These are phyloP conservation scores for Yamadazyma spencermartinsiae DNA, from an alignment of 1,139 yeast genomes.

Conservation along the genomic window DNA sequence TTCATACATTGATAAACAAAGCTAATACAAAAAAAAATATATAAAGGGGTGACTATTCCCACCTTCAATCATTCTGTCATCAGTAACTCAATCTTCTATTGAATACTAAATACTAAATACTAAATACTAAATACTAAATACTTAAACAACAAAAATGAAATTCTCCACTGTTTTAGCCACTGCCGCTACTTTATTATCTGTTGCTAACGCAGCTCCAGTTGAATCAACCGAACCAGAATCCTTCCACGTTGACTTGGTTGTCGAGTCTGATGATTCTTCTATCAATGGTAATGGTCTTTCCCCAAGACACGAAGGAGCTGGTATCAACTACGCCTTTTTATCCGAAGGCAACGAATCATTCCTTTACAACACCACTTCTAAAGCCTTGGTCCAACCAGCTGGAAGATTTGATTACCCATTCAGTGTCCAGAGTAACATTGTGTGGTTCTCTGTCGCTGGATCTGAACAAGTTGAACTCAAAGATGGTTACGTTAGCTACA, in stretches of 20 bases:
- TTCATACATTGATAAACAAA: background rate
- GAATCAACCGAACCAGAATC: background rate
- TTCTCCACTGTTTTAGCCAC: slow-evolving; percentile 17
- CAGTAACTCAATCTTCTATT: slow-evolving; percentile 2
- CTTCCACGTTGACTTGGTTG: slow-evolving; percentile 15
- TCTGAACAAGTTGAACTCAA: slow-evolving; percentile 16
- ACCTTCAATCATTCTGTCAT: background rate
- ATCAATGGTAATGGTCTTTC: slow-evolving; percentile 30
- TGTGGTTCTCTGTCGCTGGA: slow-evolving; percentile 19
- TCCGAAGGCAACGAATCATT: slow-evolving; percentile 19
- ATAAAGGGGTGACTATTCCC: too few species aligned
- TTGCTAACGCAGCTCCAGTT: slow-evolving; percentile 22
- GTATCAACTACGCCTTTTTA: slow-evolving; percentile 46
- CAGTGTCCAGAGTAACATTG: slow-evolving; percentile 10
- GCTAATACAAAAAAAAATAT: background rate
- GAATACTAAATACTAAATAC: too few species aligned
- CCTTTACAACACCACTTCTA: slow-evolving; percentile 5
- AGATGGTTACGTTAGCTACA: slow-evolving; percentile 25
- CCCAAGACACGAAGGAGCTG: slow-evolving; percentile 57
- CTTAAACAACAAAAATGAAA: slow-evolving; percentile 17
- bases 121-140: background rate
- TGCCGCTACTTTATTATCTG: slow-evolving; percentile 16
- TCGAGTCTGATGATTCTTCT: slow-evolving; percentile 19
- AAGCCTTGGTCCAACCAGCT: slow-evolving; percentile 5
- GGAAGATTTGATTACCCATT: slow-evolving; percentile 6